Base-by-base conservation (phyloP, 148 eudicot genomes). In the Rhododendron kiyosumense region DNA sequence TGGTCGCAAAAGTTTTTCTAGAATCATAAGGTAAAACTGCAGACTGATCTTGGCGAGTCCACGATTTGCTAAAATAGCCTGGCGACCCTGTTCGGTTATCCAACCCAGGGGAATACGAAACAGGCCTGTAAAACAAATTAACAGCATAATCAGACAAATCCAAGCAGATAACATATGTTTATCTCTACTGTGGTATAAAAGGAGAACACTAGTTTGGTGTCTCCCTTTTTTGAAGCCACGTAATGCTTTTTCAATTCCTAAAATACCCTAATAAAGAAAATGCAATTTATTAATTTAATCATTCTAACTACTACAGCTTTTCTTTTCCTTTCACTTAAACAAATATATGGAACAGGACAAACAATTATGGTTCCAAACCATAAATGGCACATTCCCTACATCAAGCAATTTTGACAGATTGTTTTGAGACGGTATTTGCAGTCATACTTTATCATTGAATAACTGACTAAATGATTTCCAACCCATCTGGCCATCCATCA, bases 91-190 rank as follows among this genome's bases (percentile, higher is more conserved):
- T 8, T 59, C 78, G 88, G 77, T 79, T 82, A 36, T 82, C 87
- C 87, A 86, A 78, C 36, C 74, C 69, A 32, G 87, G 83, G 46
- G 86, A 52, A 88, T 89, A 83, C 11, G 84, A 20, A 69, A 78
- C 81, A 79, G 81, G 86, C 76, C 92, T 88, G 85, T 81, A 89
- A 14, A 59, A 85, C 30, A 89, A 84, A 49, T 45, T 28, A 79
- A 38, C 45, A 32, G 85, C 76, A 83, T 28, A 74, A 81, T 75
- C 34, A 86, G 81, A 74, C 57, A 41, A 48, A 46, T 81, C 61
- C 20, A 45, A 13, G 84, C 77, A 36, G 30, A 65, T 24, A 76
- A n/a, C 2, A 65, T 61, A 77, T 41, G 51, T 34, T 69, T 24
- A 24, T 49, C 54, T n/a, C 22, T 13, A 30, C 76, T 15, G n/a